Evolutionary conservation across 2,329 filamentous ascomycete species (phyloP), one percentile per base, ranked within the genome.

Genomic region (Exophiala bonariae): DNA sequence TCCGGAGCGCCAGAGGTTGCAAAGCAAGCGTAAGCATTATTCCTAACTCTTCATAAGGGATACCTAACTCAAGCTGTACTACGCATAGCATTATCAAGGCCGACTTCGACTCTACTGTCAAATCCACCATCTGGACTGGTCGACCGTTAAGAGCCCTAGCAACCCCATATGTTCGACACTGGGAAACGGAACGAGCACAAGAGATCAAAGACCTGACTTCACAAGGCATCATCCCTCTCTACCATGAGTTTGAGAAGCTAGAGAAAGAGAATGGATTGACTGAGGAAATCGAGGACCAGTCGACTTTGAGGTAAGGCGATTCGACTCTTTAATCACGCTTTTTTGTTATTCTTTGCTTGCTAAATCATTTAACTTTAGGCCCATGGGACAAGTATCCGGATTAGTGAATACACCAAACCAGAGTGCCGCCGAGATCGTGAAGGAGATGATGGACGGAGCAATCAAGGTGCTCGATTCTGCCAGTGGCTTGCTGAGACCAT

Each of bases 381-480:
- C 93, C 59, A 93, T 93, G 88, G 89, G 89, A 1, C 86, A 92
- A 68, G 88, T 92, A 5, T 85, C 87, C 1, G 88, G 85, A 1
- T 76, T 82, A 0, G 87, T 93, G 42, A 63, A 69, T n/a, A 80
- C 81, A 58, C 77, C 46, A 13, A 49, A 49, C 14, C 81, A 89
- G 72, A 86, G 87, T 0, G 89, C 89, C 0, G 76, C 71, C 40
- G 78, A 85, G 59, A 93, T 93, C 69, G 81, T 95, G 14, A 77
- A 82, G 46, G 87, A 91, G 58, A 93, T 93, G 86, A 85, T 92
- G n/a, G 68, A 68, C 10, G 83, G 87, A 61, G 86, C 86, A 9
- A 36, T 48, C 9, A 41, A 34, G 9, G 43, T 43, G 11, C 47
- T 54, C 3, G 16, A 22, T 23, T 22, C 20, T 1, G 42, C 34